Conservation (phyloP, 176 grass and related monocot genomes). For the Stipa capillata region DNA sequence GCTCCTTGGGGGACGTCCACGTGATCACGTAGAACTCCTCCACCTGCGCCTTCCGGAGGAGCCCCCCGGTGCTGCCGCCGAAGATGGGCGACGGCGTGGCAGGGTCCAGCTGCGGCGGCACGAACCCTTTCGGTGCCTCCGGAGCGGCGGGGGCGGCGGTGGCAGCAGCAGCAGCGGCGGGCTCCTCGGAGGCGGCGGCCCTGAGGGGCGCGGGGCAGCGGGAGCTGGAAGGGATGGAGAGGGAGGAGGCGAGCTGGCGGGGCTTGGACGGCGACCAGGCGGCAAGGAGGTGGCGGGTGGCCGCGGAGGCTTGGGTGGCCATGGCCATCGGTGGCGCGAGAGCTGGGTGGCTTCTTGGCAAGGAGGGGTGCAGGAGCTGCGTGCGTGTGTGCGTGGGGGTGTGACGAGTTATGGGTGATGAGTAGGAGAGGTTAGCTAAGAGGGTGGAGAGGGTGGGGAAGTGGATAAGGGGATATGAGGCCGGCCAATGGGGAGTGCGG, state of each 20-base stretch:
- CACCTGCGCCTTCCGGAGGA: conserved; percentile 94
- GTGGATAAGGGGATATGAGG: conserved; percentile 69
- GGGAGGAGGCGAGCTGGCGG: not conserved
- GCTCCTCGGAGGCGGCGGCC: not conserved
- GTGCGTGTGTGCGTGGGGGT: not conserved
- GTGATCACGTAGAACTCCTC: conserved; percentile 99
- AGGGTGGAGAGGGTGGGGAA: conserved; percentile 22
- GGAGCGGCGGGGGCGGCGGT: not conserved
- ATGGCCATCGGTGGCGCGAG: conserved; percentile 47
- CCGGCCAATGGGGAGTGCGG: conserved; percentile 60
- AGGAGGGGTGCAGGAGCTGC: not conserved
- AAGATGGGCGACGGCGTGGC: conserved; percentile 93
- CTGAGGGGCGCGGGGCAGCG: conserved; percentile 7
- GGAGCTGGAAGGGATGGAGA: conserved; percentile 14
- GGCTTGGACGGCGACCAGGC: conserved; percentile 29
- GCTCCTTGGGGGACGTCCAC: conserved; percentile 94
- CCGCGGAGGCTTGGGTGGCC: conserved; percentile 71
- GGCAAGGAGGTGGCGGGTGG: conserved; percentile 31
- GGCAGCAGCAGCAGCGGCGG: too few species aligned
- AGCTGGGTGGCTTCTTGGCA: not conserved
- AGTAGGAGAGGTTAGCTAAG: not conserved
- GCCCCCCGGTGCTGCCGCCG: conserved; percentile 89
- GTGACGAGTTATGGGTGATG: not conserved
- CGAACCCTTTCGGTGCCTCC: conserved; percentile 73
- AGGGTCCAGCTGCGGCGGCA: conserved; percentile 92